These are phyloP conservation scores for Leccinum cinnamomeum DNA, from an alignment of 1,284 basidiomycete species.

Conservation along the genomic window DNA sequence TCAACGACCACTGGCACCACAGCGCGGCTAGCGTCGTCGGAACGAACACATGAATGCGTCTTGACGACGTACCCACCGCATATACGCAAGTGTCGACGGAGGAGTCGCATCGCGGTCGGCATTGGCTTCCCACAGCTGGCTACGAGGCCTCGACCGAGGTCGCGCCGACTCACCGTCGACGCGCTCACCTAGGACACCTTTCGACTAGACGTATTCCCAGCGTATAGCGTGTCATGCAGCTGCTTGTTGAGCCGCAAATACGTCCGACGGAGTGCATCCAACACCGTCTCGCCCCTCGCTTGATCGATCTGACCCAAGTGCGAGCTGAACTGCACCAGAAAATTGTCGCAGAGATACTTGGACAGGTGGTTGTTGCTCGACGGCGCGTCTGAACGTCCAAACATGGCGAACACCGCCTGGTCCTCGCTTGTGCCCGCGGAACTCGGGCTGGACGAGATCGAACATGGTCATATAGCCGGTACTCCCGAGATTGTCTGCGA, in stretches of 20 bases:
- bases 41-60: slow-evolving; percentile 99
- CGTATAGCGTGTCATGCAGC: slow-evolving; percentile 63
- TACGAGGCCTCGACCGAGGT: slow-evolving; percentile 42
- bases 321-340: slow-evolving; percentile 58
- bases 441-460: slow-evolving; percentile 90
- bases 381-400: slow-evolving; percentile 75
- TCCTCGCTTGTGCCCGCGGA: slow-evolving; percentile 64
- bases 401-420: slow-evolving; percentile 97
- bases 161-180: slow-evolving; percentile 36
- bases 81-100: slow-evolving; percentile 84
- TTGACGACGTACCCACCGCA: slow-evolving; percentile 99
- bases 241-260: slow-evolving; percentile 85
- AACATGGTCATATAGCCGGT: slow-evolving; percentile 85
- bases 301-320: slow-evolving; percentile 51
- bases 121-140: slow-evolving; percentile 96
- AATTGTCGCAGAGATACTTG: slow-evolving; percentile 83
- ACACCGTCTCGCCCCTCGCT: slow-evolving; percentile 49
- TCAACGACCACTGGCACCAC: slow-evolving; percentile 78
- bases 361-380: slow-evolving; percentile 64
- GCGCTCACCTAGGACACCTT: slow-evolving; percentile 72
- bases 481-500: slow-evolving; percentile 90
- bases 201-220: slow-evolving; percentile 44
- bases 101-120: slow-evolving; percentile 90
- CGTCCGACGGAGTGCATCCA: slow-evolving; percentile 80
- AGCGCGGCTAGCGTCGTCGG: slow-evolving; percentile 83